phyloP scores from a whole-genome alignment of 371 early-diverging fungal genomes.

The Blyttiomyces sp. region DNA sequence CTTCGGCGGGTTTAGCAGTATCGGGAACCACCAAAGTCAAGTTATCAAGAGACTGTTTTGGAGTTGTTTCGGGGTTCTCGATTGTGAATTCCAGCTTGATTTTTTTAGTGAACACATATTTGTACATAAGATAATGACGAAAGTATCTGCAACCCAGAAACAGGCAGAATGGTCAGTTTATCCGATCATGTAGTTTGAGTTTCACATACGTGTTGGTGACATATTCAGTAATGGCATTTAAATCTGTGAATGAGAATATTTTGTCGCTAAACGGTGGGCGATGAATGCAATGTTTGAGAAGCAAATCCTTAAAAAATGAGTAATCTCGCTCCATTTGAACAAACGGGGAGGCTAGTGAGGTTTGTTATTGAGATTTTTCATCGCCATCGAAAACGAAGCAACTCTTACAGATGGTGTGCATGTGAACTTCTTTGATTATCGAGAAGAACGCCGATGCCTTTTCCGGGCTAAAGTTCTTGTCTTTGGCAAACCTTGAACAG shows the following conservation, averaged over 20 bases:
- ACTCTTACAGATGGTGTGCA: conserved; percentile 23
- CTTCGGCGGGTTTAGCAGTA: background rate
- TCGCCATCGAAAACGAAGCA: background rate
- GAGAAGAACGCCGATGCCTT: conserved; percentile 49
- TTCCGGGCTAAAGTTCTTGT: conserved; percentile 33
- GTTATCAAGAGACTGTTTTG: conserved; percentile 13
- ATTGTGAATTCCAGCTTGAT: conserved; percentile 41
- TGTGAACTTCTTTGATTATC: conserved; percentile 48
- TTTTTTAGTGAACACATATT: conserved; percentile 53
- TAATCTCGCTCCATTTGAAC: conserved; percentile 43
- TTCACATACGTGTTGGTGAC: conserved; percentile 42
- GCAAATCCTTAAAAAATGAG: conserved; percentile 40
- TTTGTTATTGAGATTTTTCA: background rate
- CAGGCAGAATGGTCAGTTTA: too few relatives aligned
- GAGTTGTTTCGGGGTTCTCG: conserved; percentile 31
- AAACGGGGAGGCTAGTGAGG: conserved; percentile 38
- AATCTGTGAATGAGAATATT: conserved; percentile 39
- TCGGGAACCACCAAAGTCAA: background rate
- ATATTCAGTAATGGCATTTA: conserved; percentile 43
- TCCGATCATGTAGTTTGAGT: too few relatives aligned
- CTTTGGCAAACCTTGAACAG: conserved; percentile 49
- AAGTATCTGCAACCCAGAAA: conserved; percentile 40
- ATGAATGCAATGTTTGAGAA: conserved; percentile 46
- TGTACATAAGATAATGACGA: conserved; percentile 55
- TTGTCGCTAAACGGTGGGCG: conserved; percentile 49